Base-by-base conservation (phyloP, 768 basidiomycete species). In the Brasilioporus rufonigricans region DNA sequence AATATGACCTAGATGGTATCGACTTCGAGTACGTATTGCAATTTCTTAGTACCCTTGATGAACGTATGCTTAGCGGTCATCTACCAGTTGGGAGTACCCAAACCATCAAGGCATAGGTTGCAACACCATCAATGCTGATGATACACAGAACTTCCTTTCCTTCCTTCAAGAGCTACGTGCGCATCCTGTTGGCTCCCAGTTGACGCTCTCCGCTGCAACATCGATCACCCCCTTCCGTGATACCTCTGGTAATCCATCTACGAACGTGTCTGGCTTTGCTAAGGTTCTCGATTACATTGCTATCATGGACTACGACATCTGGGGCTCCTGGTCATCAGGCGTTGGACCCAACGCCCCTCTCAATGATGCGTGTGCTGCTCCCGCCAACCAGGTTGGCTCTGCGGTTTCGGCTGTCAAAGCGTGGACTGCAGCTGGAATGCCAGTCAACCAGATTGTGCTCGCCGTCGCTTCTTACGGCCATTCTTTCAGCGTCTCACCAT, bases 401-500 rank as follows among this genome's bases (percentile, higher is more conserved):
- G 93, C 88, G 1, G 78, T 80, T 29, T 84, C 84, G 4, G 85
- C 88, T 12, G 79, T 97, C 48, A 67, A 75, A 6, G 77, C 80
- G 0, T 97, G 94, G 94, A 80, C 73, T 1, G 62, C 67, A 2
- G 92, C 93, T 38, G 89, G 90, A 8, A 85, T 97, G 66, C 89
- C 92, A 1, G 66, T 71, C 19, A 10, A 60, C 52, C 68, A 87
- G 73, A 87, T 94, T 53, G 82, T 92, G 9, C 81, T 97, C 10
- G 92, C 89, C 47, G 83, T 95, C 4, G 82, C 91, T 11, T 71
- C 86, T 7, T 95, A 91, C 71, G 92, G 92, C 0, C 89, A 91
- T 68, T 84, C 89, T 9, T 94, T 78, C 74, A 58, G 55, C 10
- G 76, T 80, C 39, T 63, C 77, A 10, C 43, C 66, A 4, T 61